Percentiles rank a stretch among this genome's conserved stretches.
phyloP scores from a whole-genome alignment of 1,139 yeast species.

The Candida smagusa region DNA sequence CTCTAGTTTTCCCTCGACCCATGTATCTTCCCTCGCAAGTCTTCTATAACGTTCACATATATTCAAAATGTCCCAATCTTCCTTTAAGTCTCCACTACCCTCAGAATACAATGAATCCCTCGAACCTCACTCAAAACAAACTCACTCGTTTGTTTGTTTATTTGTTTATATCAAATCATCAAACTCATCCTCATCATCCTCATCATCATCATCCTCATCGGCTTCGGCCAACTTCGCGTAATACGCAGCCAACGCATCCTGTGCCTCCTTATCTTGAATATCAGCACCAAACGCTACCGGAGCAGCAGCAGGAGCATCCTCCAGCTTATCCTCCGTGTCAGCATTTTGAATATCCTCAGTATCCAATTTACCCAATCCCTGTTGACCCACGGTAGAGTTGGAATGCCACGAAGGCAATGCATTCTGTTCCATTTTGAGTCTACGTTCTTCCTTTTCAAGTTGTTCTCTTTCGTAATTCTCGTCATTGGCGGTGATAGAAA shows the following conservation, averaged over 20 bases:
- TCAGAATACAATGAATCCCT: too few species aligned
- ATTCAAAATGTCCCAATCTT: too few species aligned
- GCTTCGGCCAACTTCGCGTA: conserved; percentile 68
- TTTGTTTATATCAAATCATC: conserved; percentile 32
- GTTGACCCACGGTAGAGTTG: conserved; percentile 77
- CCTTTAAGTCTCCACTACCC: too few species aligned
- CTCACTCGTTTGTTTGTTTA: too few species aligned
- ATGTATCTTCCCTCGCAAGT: too few species aligned
- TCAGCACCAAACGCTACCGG: conserved; percentile 11
- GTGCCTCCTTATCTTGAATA: conserved; percentile 59
- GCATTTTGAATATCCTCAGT: conserved; percentile 30
- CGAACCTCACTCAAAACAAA: too few species aligned
- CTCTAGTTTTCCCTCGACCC: too few species aligned
- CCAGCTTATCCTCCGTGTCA: conserved; percentile 7
- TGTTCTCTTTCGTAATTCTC: conserved; percentile 70
- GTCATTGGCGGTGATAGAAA: conserved; percentile 87
- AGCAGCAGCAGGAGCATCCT: conserved; percentile 7
- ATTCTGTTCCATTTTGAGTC: conserved; percentile 77
- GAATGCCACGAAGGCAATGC: conserved; percentile 97
- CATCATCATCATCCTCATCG: conserved; percentile 61
- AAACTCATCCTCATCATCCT: conserved; percentile 51
- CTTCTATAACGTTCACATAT: too few species aligned
- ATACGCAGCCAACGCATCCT: conserved; percentile 76
- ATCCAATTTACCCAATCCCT: conserved; percentile 49
- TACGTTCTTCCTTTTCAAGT: conserved; percentile 66